These are phyloP conservation scores for Lycium ferocissimum DNA, from an alignment of 257 asterid genomes.

Conservation along the genomic window DNA sequence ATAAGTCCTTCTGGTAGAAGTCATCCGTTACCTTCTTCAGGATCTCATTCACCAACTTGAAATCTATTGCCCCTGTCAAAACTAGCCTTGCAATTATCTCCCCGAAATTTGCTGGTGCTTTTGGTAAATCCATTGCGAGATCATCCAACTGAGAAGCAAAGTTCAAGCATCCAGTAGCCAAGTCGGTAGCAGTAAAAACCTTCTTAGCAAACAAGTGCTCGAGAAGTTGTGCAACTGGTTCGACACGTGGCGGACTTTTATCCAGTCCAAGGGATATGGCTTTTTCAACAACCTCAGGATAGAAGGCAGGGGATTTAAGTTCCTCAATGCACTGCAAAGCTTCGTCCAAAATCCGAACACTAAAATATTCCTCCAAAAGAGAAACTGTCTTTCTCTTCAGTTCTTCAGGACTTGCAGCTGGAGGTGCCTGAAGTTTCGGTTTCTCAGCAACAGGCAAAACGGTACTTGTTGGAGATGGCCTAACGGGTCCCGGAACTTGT, in stretches of 20 bases:
- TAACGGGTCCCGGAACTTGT: constrained; percentile 8
- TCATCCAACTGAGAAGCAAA: constrained; percentile 74
- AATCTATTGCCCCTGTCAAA: constrained; percentile 64
- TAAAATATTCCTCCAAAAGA: constrained; percentile 80
- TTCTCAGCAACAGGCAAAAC: background rate
- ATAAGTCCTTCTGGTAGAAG: constrained; percentile 62
- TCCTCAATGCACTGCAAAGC: constrained; percentile 85
- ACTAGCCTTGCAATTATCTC: constrained; percentile 71
- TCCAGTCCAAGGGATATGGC: constrained; percentile 75
- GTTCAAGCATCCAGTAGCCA: constrained; percentile 54
- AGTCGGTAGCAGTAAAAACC: constrained; percentile 57
- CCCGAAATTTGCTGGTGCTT: constrained; percentile 85
- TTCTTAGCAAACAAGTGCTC: constrained; percentile 61
- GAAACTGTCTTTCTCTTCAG: constrained; percentile 70
- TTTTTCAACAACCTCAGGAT: constrained; percentile 82
- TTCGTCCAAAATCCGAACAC: constrained; percentile 69
- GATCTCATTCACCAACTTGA: constrained; percentile 66
- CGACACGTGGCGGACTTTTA: constrained; percentile 75
- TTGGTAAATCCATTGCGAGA: constrained; percentile 88
- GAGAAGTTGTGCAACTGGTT: constrained; percentile 63
- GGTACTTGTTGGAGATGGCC: background rate
- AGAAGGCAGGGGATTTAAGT: constrained; percentile 77
- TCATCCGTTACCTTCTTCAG: constrained; percentile 62
- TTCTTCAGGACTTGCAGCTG: constrained; percentile 47
- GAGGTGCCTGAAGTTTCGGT: constrained; percentile 50